Conservation (phyloP, 2,329 filamentous ascomycete species). For the Polychaeton citri region DNA sequence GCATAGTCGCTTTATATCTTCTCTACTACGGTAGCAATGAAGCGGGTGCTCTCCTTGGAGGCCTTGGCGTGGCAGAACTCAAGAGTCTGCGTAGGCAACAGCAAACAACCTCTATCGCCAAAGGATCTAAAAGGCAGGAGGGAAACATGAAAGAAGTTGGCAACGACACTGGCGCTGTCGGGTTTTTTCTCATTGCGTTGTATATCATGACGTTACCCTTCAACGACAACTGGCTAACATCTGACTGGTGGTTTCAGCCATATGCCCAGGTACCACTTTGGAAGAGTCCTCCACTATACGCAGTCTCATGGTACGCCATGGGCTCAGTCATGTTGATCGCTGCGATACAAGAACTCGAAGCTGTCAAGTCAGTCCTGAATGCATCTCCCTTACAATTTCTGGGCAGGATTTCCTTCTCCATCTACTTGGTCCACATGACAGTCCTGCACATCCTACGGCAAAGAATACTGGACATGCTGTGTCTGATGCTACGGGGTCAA, state of each 20-base stretch:
- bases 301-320: conserved; percentile 1
- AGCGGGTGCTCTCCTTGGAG: conserved; percentile 1
- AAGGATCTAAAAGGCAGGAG: too few species aligned
- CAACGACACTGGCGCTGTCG: too few species aligned
- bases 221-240: conserved; percentile 1
- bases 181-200: background rate
- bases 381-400: background rate
- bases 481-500: background rate
- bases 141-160: too few species aligned
- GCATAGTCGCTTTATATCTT: background rate
- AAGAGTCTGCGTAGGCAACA: background rate
- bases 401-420: conserved; percentile 1
- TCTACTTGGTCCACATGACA: conserved; percentile 2
- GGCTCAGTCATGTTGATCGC: conserved; percentile 1
- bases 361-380: background rate
- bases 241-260: conserved; percentile 1
- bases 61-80: conserved; percentile 1
- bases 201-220: conserved; percentile 1
- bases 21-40: conserved; percentile 1
- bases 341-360: background rate
- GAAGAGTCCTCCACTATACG: conserved; percentile 1
- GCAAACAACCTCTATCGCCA: too few species aligned
- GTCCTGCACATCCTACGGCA: background rate
- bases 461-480: background rate
- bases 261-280: background rate